Evolutionary conservation across 164 flowering plant species (phyloP).

Genomic region (Sedum album): DNA sequence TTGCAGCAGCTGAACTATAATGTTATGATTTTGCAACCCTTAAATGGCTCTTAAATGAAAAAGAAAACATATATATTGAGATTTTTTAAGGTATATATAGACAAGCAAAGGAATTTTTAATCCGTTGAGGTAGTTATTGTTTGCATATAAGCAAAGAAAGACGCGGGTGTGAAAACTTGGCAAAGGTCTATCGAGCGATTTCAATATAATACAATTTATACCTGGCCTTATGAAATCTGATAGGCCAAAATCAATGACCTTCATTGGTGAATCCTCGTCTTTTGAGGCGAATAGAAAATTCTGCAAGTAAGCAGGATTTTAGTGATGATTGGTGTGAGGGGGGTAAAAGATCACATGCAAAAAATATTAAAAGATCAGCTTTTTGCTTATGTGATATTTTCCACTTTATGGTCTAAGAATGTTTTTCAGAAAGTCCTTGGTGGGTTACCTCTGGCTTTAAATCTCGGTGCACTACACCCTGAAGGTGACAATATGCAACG

Average conservation of each 20-base stretch:
- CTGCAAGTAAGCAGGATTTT: constrained; percentile 25
- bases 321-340: background rate
- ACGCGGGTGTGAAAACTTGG: background rate
- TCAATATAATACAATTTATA: constrained; percentile 16
- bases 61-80: background rate
- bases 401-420: background rate
- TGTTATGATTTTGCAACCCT: background rate
- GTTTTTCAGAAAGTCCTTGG: background rate
- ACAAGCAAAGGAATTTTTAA: background rate
- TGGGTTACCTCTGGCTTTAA: constrained; percentile 74
- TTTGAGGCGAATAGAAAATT: constrained; percentile 56
- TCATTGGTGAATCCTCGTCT: constrained; percentile 54
- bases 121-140: constrained; percentile 24
- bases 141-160: constrained; percentile 22
- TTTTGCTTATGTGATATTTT: background rate
- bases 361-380: background rate
- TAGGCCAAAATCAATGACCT: constrained; percentile 72
- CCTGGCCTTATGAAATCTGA: constrained; percentile 63
- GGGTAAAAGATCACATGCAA: background rate
- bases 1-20: background rate
- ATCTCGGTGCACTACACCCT: constrained; percentile 92
- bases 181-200: background rate
- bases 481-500: constrained; percentile 81
- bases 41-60: background rate
- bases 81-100: background rate